Base-by-base conservation (phyloP, 495 filamentous ascomycete genomes). In the Bacidia rubella region DNA sequence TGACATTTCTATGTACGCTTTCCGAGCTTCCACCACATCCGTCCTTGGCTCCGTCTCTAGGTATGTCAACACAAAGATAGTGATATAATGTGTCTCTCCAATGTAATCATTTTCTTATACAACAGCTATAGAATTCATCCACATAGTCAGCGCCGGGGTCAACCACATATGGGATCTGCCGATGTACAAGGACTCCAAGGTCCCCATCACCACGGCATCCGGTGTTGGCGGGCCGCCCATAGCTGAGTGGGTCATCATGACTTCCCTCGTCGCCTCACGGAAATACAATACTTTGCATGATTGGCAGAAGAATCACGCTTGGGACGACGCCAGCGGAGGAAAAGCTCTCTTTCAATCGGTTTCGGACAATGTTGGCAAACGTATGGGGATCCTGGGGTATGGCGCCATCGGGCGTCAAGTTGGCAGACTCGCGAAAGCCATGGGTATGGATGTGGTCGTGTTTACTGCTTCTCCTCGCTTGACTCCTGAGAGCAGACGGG, bases 201-300 rank as follows among this genome's bases (percentile, higher is more conserved):
- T 90, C 47, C 66, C 74, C 0, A 72, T 94, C 47, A 82, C 81
- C 21, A 89, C 84, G 3, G 78, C 82, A 29, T 83, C 78, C 20
- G 87, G 87, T 15, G 77, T 92, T 45, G 85, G 89, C 58, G 85
- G 83, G 11, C 87, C 88, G 0, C 85, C 87, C 52, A 94, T 94
- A 51, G 72, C 86, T 0, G 88, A 95, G 70, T 93, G 86, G 84
- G 65, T 68, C 7, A 55, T 76, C 12, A 66, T 81, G 66, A 78
- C 77, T 41, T 70, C 71, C 60, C 68, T 81, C 1, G 64, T 74
- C 11, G 70, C 79, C 11, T 79, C 78, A 10, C 58, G 78, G 11
- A 74, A 89, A 45, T 79, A 74, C 60, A 59, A 60, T 38, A 22
- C 46, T 15, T 57, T 70, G 4, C 72, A 80, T 29, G 62, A 66